Conservation (phyloP, 1,284 basidiomycete species). For the Ceratobasidium sp. region DNA sequence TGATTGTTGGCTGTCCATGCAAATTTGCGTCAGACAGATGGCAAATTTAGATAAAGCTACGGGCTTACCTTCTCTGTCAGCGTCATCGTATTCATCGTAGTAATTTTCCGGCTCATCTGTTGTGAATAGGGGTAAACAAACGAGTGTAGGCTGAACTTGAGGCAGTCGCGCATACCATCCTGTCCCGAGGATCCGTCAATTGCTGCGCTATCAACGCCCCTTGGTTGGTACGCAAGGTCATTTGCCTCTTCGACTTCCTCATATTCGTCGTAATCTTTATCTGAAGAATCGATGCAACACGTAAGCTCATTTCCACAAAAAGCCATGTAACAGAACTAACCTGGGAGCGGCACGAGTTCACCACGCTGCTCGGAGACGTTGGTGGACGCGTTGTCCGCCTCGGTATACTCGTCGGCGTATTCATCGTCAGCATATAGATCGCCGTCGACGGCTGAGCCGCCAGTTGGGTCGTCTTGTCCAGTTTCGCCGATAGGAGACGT, state of each 20-base stretch:
- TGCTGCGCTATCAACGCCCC: not conserved
- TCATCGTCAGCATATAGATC: slow-evolving; percentile 24
- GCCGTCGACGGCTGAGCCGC: not conserved
- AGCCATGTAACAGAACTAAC: not conserved
- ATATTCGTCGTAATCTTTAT: slow-evolving; percentile 27
- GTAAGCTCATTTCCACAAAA: not conserved
- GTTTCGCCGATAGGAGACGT: not conserved
- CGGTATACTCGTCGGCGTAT: not conserved
- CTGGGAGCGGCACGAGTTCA: not conserved
- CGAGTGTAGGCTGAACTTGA: not conserved
- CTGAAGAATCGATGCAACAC: not conserved
- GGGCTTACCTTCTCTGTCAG: not conserved
- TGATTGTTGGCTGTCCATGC: not conserved
- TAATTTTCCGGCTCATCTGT: not conserved
- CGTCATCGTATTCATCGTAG: slow-evolving; percentile 33
- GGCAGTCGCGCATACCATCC: not conserved
- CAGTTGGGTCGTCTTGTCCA: not conserved
- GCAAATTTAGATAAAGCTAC: not conserved
- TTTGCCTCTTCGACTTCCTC: slow-evolving; percentile 9
- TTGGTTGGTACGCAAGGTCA: not conserved
- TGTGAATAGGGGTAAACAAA: not conserved
- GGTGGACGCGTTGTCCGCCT: not conserved
- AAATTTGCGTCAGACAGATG: not conserved
- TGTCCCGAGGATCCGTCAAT: not conserved
- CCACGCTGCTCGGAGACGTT: not conserved